Base-by-base conservation (phyloP, 306 rosid genomes). In the Urtica urens region DNA sequence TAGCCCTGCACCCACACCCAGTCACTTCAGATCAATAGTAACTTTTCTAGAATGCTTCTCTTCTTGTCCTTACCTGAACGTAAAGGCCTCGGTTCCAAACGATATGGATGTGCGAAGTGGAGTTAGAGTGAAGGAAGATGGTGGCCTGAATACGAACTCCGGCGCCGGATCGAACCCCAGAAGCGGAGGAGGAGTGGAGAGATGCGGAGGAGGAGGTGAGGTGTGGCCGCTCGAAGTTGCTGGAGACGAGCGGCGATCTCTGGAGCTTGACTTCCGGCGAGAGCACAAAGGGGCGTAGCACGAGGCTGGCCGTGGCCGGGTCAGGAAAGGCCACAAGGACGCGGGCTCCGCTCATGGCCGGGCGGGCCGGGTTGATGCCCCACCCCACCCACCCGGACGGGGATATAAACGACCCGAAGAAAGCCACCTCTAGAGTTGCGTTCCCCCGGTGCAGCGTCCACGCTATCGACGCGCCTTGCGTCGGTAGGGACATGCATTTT, bases 301-400 rank as follows among this genome's bases (percentile, higher is more conserved):
- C 68, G n/a, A 85, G 52, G 53, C 86, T 80, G 58, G 94, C 94
- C 0, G 96, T 64, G 56, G 66, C 85, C 0, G 99, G 96, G 41
- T 92, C 94, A 0, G 92, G 86, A 16, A 92, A 92, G 23, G 96
- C 85, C 4, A 92, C 72, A 11, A 92, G 38, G 49, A 77, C 94
- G 1, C 84, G 94, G 3, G 93, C 75, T 7, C 96, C 96, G 0
- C 87, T 85, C 94, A 92, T 92, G 48, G 74, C 94, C 0, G 87
- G 51, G 1, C 92, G 79, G 6, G 69, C 62, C 1, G 99, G 99
- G 54, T 92, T 92, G 52, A 85, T 73, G 10, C 99, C 99, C 69
- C 82, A 82, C 8, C 86, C 99, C 13, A 92, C 96, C 99, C 96
- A 92, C 3, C 96, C 99, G 0, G 99, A 85, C 26, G 99, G 99